Base-by-base conservation (phyloP, 78 protist species). In the Trichosphaerium sp. region DNA sequence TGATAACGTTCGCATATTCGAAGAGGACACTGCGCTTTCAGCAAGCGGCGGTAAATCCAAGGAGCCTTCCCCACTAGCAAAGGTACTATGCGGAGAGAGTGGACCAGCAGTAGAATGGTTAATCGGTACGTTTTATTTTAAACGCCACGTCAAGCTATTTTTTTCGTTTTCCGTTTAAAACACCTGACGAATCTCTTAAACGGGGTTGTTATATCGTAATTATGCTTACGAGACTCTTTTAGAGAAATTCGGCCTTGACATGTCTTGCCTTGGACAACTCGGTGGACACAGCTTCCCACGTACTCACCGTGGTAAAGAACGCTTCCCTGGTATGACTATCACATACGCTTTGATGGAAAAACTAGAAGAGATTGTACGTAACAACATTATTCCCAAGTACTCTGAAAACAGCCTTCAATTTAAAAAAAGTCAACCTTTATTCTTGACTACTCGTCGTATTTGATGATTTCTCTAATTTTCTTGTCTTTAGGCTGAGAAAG, bases 11-110 rank as follows among this genome's bases (percentile, higher is more conserved):
- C 10, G 29, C 59, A 12, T 0, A 35, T 82, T 78, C 52, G 8
- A 25, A 23, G 41, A 71, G 29, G 92, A 87, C 84, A 69, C 82
- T 0, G 11, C 71, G 2, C 49, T 3, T 48, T 66, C 74, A n/a
- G 73, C 34, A n/a, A 34, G 11, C 0, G 1, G 41, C 28, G 76
- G 49, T 34, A 47, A 43, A 3, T 42, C 34, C 28, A 44, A 65
- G 71, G 29, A 66, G 23, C 70, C 12, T 18, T 59, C 71, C 32
- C 32, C 35, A 29, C 52, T 65, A 23, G 52, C 52, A 39, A 38
- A 25, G 38, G 31, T 6, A 28, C 71, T 65, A 8, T n/a, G 63
- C 26, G 40, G 39, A 26, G 18, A 47, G 51, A 4, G 49, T 28
- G 57, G 21, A n/a, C 18, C 71, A 23, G 71, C 60, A 2, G 59